These are phyloP conservation scores for Colletotrichum eleusines DNA, from an alignment of 2,329 filamentous ascomycete genomes.

Conservation along the genomic window DNA sequence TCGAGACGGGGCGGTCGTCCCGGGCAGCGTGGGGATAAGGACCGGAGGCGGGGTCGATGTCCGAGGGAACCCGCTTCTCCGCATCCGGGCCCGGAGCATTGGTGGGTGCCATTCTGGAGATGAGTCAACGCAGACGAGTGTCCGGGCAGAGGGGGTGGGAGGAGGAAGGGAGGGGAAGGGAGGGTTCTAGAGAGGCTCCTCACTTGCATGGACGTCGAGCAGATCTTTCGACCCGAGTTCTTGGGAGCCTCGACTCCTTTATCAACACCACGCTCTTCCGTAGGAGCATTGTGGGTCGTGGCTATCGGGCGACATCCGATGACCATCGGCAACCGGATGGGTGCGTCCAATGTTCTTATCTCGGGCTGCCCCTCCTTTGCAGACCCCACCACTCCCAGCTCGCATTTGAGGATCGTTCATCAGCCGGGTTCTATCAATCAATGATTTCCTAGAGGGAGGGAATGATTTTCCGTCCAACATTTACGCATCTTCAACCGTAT, in stretches of 20 bases:
- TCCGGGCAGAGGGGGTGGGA: no score
- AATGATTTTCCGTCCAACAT: not conserved
- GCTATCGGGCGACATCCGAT: constrained; percentile 29
- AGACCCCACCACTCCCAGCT: not conserved
- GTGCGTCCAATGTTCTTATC: constrained; percentile 32
- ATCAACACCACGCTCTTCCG: constrained; percentile 5
- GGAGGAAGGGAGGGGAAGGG: no score
- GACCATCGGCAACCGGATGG: constrained; percentile 30
- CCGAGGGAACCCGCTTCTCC: constrained; percentile 35
- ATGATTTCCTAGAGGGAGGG: not conserved
- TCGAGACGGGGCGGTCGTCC: constrained; percentile 26
- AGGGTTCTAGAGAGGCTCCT: not conserved
- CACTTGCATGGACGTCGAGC: not conserved
- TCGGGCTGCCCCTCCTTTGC: constrained; percentile 2
- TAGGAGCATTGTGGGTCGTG: constrained; percentile 15
- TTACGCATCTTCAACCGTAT: not conserved
- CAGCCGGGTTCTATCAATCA: not conserved
- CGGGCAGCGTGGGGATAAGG: no score
- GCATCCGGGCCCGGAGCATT: constrained; percentile 24
- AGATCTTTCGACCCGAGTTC: not conserved
- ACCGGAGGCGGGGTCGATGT: constrained; percentile 11
- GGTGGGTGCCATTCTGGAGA: constrained; percentile 15
- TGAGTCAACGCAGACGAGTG: no score
- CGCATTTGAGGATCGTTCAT: no score
- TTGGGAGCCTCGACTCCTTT: constrained; percentile 17